Evolutionary conservation across 768 basidiomycete genomes (phyloP), one percentile per base, ranked within the genome.

Genomic region (Mrakia blollopis): DNA sequence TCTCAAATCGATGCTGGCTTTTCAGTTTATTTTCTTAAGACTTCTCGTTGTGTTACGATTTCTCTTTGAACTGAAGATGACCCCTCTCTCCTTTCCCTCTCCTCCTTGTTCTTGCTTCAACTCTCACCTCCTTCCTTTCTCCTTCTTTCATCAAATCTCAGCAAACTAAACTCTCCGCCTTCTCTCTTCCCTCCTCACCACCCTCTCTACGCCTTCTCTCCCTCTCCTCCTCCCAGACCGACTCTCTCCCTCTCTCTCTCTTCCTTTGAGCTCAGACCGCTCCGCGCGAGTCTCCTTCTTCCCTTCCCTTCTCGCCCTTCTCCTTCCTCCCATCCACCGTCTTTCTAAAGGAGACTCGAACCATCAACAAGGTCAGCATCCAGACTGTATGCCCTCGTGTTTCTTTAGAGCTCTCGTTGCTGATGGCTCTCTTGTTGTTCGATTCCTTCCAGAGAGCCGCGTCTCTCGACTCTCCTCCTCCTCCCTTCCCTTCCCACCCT

Each of bases 231-330:
- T 11, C 5, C 39, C 39, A n/a, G n/a, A n/a, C 10, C 44, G 44
- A 44, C 44, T 44, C 44, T 11, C 44, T 32, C 30, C 28, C 28
- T 35, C 25, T 14, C 35, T 68, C 65, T 44, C 65, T 30, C 65
- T 9, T 39, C 65, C 35, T 68, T n/a, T n/a, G 35, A 68, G 65
- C 65, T 37, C 65, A 68, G 39, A 21, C 65, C 65, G 63, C 63
- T n/a, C 32, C 63, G 47, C 47, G 47, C 47, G 47, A n/a, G n/a
- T 11, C 11, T 16, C 14, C 50, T 11, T 57, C 28, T 28, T n/a
- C 57, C 10, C 57, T n/a, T 8, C 10, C 57, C 10, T 11, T n/a
- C 28, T 41, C 65, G 16, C n/a, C 32, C 39, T 39, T 44, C 65
- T 44, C 65, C 11, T 68, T 30, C 35, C 35, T 68, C 65, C 5